Evolutionary conservation across 192 early-diverging fungal species (phyloP).

Genomic region (Coemansia sp.): DNA sequence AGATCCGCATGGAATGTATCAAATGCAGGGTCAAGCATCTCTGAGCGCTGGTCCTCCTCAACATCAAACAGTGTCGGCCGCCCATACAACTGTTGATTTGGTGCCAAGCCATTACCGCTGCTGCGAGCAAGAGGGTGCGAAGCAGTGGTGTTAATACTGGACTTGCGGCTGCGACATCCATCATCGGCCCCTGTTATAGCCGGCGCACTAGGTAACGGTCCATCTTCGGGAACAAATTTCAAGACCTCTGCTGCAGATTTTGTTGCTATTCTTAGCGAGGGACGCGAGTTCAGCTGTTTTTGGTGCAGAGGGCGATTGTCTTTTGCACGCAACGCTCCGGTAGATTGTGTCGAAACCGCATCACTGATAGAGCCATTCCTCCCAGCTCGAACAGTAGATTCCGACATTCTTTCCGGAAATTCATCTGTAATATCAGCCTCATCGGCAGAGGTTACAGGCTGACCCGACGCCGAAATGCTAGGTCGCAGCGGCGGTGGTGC

Average conservation of each 20-base stretch:
- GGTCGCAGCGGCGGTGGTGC: constrained; percentile 45
- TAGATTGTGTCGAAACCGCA: constrained; percentile 9
- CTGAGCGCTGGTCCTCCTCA: constrained; percentile 51
- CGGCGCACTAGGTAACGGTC: constrained; percentile 24
- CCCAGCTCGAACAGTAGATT: not conserved
- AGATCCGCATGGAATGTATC: constrained; percentile 49
- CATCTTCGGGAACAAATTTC: constrained; percentile 33
- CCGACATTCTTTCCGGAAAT: not conserved
- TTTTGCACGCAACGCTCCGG: constrained; percentile 23
- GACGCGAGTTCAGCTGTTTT: constrained; percentile 27
- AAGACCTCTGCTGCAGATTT: constrained; percentile 32
- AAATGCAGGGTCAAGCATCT: constrained; percentile 55
- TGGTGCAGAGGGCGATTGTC: constrained; percentile 19
- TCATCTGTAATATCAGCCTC: not conserved
- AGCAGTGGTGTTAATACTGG: constrained; percentile 34
- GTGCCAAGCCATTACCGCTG: not conserved
- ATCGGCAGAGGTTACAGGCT: constrained; percentile 3
- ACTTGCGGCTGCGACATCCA: constrained; percentile 42
- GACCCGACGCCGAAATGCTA: constrained; percentile 18
- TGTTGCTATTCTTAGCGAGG: constrained; percentile 42
- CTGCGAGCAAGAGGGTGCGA: constrained; percentile 20
- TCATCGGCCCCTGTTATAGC: constrained; percentile 23
- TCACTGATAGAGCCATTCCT: constrained; percentile 31
- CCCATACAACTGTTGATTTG: constrained; percentile 18
- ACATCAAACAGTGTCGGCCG: constrained; percentile 46